Base-by-base conservation (phyloP, 352 stramenopile genomes). In the Pythium rishiriense region DNA sequence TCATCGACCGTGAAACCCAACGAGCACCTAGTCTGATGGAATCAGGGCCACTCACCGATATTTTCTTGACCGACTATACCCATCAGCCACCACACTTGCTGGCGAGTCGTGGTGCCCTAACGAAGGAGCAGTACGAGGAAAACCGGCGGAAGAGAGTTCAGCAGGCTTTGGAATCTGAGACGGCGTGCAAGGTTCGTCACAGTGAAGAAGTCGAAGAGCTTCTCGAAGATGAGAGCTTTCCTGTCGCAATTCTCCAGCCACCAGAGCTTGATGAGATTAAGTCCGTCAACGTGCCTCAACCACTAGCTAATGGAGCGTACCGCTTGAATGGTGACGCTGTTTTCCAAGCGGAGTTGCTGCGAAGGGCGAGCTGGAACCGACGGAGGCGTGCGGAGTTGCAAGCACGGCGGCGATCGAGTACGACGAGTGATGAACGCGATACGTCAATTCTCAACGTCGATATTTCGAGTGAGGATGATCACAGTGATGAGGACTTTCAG, bases 391-490 rank as follows among this genome's bases (percentile, higher is more conserved):
- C 63, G 46, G 55, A 68, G 50, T 26, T 75, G 54, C 52, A 54
- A 42, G 47, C 58, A 10, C 64, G 76, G 22, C 75, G 77, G 35
- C 61, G 76, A 7, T 73, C 68, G 54, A 73, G 71, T 39, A 71
- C 68, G 14, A 73, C 74, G n/a, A 57, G 83, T 42, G 86, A 93
- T 49, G 87, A 96, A 26, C 82, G 87, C 15, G 87, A 96, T 52
- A 94, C 83, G 3, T 94, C 87, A 5, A 81, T 96, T 19, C 41
- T 96, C 45, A 86, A 93, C 41, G 70, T 92, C 46, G 85, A 91
- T 48, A 93, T 96, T 48, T 93, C 87, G 8, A 94, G 87, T 65
- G 87, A 96, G 28, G 87, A 95, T 41, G 88, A 97, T 66, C 81
- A 69, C 35, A 90, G 76, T 58, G 88, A 97, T 48, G 88, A 97